Conservation (phyloP, 2,329 filamentous ascomycete species). For the Ceratocystis ficicola region DNA sequence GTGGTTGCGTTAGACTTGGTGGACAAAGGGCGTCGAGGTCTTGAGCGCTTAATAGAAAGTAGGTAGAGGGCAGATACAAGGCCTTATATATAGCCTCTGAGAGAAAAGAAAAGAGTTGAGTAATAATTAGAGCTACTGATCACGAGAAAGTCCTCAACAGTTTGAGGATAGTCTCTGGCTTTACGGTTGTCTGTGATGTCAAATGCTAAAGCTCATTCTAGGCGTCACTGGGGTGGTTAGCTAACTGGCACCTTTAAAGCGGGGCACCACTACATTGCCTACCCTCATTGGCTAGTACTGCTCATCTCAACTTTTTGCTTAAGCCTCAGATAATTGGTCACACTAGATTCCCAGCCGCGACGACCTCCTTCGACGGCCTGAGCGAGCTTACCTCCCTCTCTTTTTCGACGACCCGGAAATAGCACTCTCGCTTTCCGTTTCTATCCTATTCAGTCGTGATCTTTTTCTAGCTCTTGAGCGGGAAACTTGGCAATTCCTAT, state of each 20-base stretch:
- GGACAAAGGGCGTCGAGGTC: background rate
- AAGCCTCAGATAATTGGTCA: constrained; percentile 9
- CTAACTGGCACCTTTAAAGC: constrained; percentile 9
- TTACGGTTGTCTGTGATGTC: background rate
- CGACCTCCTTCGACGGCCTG: background rate
- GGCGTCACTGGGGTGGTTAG: background rate
- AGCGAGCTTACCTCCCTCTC: background rate
- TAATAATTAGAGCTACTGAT: too few relatives aligned
- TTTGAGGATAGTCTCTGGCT: too few relatives aligned
- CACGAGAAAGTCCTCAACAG: background rate
- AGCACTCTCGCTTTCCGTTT: constrained; percentile 10
- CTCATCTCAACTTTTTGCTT: constrained; percentile 12
- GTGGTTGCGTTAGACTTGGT: background rate
- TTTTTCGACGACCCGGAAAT: constrained; percentile 16
- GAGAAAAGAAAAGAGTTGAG: background rate
- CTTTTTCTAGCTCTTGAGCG: background rate
- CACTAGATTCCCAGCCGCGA: background rate
- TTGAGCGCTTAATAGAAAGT: background rate
- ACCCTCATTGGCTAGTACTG: constrained; percentile 4
- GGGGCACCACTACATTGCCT: background rate
- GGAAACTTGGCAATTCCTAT: constrained; percentile 15
- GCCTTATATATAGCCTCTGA: background rate
- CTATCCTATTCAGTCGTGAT: background rate
- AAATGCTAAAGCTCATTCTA: background rate
- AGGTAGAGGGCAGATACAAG: background rate